Conservation (phyloP, 1,139 yeast species). For the Saccharomyces hybrid region DNA sequence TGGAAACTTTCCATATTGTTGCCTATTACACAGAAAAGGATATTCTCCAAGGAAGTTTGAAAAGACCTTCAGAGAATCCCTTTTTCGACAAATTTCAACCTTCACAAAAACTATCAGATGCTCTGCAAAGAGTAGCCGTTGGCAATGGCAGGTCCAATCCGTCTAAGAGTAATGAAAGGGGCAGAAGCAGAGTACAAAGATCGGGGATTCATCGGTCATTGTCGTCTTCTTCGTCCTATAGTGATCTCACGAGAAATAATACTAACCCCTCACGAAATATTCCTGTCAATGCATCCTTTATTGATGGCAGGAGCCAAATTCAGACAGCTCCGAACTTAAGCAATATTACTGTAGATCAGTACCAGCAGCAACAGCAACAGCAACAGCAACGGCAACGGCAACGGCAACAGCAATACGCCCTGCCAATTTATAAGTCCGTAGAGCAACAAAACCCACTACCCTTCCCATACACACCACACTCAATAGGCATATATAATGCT, state of each 20-base stretch:
- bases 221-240: neutral
- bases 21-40: constrained; percentile 74
- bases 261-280: neutral
- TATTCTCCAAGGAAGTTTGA: constrained; percentile 50
- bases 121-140: neutral
- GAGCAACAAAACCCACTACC: neutral
- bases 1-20: constrained; percentile 63
- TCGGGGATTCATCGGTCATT: neutral
- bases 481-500: neutral
- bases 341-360: neutral
- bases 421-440: neutral
- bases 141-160: neutral
- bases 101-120: neutral
- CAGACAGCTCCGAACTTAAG: neutral
- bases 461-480: neutral
- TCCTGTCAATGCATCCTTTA: neutral
- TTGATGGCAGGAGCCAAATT: neutral
- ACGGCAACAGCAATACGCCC: neutral
- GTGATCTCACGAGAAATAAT: neutral
- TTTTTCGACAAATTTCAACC: neutral
- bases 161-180: neutral
- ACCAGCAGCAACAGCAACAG: neutral
- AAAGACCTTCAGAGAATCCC: constrained; percentile 50
- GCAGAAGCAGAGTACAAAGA: neutral
- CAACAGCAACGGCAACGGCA: neutral